phyloP scores from a whole-genome alignment of 1,284 basidiomycete species.

The Ganoderma meredithae region DNA sequence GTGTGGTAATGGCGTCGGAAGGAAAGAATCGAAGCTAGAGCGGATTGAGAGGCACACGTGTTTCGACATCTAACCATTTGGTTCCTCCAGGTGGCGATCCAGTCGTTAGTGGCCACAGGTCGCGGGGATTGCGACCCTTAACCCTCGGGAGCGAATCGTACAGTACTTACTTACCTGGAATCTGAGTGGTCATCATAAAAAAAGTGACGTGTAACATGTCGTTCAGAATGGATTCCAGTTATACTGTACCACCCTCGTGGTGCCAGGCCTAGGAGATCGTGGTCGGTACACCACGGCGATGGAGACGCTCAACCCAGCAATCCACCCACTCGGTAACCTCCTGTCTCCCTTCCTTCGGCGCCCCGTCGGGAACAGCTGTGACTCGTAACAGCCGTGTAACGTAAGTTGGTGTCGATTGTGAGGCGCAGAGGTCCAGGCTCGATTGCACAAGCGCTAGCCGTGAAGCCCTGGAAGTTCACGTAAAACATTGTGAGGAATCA shows the following conservation, averaged over 20 bases:
- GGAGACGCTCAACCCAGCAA: background rate
- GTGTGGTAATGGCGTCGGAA: background rate
- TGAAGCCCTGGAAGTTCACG: too few relatives aligned
- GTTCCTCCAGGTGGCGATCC: background rate
- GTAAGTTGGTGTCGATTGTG: too few relatives aligned
- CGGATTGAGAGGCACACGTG: background rate
- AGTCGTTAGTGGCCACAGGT: background rate
- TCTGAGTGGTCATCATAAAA: background rate
- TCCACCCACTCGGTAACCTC: too few relatives aligned
- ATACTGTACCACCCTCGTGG: background rate
- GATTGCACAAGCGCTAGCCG: too few relatives aligned
- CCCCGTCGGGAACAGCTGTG: background rate
- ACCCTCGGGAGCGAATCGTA: too few relatives aligned
- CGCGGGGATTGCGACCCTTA: too few relatives aligned
- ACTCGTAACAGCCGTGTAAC: too few relatives aligned
- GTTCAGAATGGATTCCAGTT: background rate
- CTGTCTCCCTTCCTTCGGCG: background rate
- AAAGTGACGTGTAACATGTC: conserved; percentile 1
- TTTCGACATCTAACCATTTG: background rate
- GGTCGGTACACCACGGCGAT: background rate
- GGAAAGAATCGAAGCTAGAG: background rate
- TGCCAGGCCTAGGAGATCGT: background rate
- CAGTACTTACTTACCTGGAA: too few relatives aligned
- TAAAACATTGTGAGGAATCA: too few relatives aligned
- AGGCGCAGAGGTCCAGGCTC: too few relatives aligned